Conservation (phyloP, 2,329 filamentous ascomycete species). For the Annulohypoxylon truncatum region DNA sequence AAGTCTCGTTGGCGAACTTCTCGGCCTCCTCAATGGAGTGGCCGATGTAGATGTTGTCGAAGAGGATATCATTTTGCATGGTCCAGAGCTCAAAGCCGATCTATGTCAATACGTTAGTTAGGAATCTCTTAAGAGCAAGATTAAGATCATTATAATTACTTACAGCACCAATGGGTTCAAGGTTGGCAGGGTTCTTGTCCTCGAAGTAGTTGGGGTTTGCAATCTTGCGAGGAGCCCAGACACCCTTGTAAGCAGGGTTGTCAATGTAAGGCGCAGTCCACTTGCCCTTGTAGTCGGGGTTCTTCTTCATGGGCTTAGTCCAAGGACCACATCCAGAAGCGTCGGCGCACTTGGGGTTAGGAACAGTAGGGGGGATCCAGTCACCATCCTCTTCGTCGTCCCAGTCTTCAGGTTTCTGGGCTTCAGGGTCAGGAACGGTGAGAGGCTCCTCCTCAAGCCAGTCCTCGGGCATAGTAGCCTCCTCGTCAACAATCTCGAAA, state of each 20-base stretch:
- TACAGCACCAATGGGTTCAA: constrained; percentile 97
- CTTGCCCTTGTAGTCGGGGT: constrained; percentile 98
- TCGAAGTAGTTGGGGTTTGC: constrained; percentile 96
- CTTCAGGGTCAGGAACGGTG: constrained; percentile 89
- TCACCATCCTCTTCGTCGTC: constrained; percentile 99
- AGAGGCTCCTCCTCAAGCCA: constrained; percentile 93
- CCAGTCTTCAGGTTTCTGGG: constrained; percentile 98
- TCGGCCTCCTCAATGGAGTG: constrained; percentile 94
- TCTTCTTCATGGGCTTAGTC: constrained; percentile 91
- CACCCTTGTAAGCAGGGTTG: constrained; percentile 98
- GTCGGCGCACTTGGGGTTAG: constrained; percentile 96
- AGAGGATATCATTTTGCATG: constrained; percentile 98
- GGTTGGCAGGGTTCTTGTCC: constrained; percentile 95
- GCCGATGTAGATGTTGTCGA: constrained; percentile 99
- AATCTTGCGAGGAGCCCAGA: constrained; percentile 95
- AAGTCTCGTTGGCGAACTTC: constrained; percentile 89
- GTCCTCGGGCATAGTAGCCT: constrained; percentile 90
- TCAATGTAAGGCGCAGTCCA: constrained; percentile 94
- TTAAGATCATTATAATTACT: constrained; percentile 60
- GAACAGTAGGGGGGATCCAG: constrained; percentile 88
- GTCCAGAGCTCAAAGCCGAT: constrained; percentile 99
- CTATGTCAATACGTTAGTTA: constrained; percentile 56
- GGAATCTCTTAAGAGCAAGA: neutral
- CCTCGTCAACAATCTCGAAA: constrained; percentile 94
- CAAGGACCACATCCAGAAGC: constrained; percentile 94